Evolutionary conservation across 2,329 filamentous ascomycete species (phyloP), one percentile per base, ranked within the genome.

Genomic region (Arachnomyces sp.): DNA sequence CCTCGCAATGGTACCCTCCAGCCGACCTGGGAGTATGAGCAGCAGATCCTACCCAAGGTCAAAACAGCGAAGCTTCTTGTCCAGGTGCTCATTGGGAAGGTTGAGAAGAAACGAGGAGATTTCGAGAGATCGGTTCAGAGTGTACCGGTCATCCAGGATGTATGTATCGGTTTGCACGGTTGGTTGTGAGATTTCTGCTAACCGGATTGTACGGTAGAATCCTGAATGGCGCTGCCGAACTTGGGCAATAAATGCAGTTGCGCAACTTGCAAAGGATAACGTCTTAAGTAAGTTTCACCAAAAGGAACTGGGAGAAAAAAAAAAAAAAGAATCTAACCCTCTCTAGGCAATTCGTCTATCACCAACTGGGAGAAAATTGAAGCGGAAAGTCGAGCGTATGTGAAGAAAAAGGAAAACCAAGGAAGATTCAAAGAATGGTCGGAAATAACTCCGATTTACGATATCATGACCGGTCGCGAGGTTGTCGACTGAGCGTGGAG

Each of bases 71-170:
- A 17, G 13, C 55, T 68, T 7, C 57, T 71, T 21, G 61, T 51
- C 1, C 63, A 64, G 7, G 40, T 68, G 42, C 3, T 62, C 9
- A 56, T 68, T 38, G 65, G 57, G 28, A 70, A 71, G 47, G 44
- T 70, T 18, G 47, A 52, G 14, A 52, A n/a, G n/a, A 69, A 42
- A 50, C 62, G 36, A 13, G 42, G 12, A 52, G 55, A 1, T 54
- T 69, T 3, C 21, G 58, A 11, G 37, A 52, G 1, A 59, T 66
- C 69, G 4, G 43, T 61, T 3, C 53, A 63, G 34, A 44, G 52
- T 55, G 5, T 49, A 46, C 32, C 71, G 64, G 60, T 58, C 56
- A n/a, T 69, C 63, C 43, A 58, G 60, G 4, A 53, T 51, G 3
- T 72, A 66, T 67, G 50, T 67, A 5, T 52, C 48, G 4, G 48